Percentiles rank a stretch among this genome's conserved stretches.
Conservation (phyloP, 2,329 filamentous ascomycete genomes). For the Xylariaceae sp. region DNA sequence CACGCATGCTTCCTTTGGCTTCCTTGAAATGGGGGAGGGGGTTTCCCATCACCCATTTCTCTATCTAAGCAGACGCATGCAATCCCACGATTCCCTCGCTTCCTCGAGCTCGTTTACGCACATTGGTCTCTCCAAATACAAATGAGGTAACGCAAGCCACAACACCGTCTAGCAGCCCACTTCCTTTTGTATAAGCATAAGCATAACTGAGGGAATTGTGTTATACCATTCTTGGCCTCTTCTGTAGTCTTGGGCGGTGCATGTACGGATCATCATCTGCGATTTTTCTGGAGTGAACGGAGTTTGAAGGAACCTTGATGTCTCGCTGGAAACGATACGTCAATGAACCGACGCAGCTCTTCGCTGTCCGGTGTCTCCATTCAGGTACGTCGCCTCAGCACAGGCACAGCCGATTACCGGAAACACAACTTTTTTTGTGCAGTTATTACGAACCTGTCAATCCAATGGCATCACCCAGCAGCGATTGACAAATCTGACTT, state of each 20-base stretch:
- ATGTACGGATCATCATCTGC: too few relatives aligned
- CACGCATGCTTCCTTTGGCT: conserved; percentile 22
- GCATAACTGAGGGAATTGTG: too few relatives aligned
- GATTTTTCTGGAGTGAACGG: too few relatives aligned
- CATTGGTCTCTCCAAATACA: neutral
- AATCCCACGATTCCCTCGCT: neutral
- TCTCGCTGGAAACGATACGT: conserved; percentile 14
- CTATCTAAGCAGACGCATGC: neutral
- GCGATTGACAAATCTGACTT: conserved; percentile 11
- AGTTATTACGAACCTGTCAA: conserved; percentile 12
- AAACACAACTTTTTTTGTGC: conserved; percentile 13
- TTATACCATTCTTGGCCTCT: too few relatives aligned
- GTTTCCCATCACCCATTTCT: too few relatives aligned
- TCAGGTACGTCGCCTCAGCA: conserved; percentile 16
- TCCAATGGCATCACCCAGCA: conserved; percentile 15
- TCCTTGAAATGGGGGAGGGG: conserved; percentile 11
- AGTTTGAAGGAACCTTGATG: conserved; percentile 6
- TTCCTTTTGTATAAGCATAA: too few relatives aligned
- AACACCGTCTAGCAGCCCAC: too few relatives aligned
- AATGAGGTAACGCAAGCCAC: too few relatives aligned
- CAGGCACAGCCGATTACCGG: conserved; percentile 25
- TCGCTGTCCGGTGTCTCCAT: conserved; percentile 28
- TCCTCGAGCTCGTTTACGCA: conserved; percentile 5
- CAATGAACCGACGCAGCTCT: too few relatives aligned
- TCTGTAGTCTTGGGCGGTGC: too few relatives aligned